Conservation (phyloP, 768 basidiomycete genomes). For the Leccinum fibrillosum region DNA sequence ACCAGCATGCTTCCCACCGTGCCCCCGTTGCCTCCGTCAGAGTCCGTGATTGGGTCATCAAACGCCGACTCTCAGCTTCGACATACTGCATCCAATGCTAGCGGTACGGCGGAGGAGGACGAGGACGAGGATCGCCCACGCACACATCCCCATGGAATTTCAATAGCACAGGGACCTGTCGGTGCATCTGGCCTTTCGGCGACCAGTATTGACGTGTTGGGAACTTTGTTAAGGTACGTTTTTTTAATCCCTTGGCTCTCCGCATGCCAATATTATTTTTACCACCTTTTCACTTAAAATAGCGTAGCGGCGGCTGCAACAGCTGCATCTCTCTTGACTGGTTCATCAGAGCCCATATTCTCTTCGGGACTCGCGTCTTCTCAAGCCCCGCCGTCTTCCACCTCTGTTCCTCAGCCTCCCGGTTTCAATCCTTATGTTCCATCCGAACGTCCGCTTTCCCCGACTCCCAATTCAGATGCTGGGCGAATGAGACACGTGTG, state of each 20-base stretch:
- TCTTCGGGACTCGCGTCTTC: constrained; percentile 51
- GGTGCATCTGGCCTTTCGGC: constrained; percentile 49
- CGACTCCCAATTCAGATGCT: constrained; percentile 39
- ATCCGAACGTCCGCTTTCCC: constrained; percentile 36
- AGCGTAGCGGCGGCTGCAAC: constrained; percentile 93
- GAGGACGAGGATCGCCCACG: constrained; percentile 16
- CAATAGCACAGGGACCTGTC: constrained; percentile 24
- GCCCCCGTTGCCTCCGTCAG: constrained; percentile 8
- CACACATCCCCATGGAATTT: constrained; percentile 22
- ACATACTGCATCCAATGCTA: not conserved
- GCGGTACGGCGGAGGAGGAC: constrained; percentile 6
- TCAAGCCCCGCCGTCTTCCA: constrained; percentile 14
- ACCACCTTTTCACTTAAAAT: not conserved
- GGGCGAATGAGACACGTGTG: constrained; percentile 60
- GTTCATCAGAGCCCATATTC: constrained; percentile 63
- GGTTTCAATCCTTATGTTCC: constrained; percentile 13
- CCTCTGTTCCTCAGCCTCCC: constrained; percentile 11
- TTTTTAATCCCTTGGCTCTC: not conserved
- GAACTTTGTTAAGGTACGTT: constrained; percentile 73
- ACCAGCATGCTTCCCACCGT: constrained; percentile 29
- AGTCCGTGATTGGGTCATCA: constrained; percentile 3
- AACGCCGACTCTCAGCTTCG: constrained; percentile 3
- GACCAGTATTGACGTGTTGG: constrained; percentile 78
- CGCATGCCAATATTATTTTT: not conserved
- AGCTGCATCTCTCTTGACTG: constrained; percentile 78